Conservation (phyloP, 148 eudicot species). For the Rhododendron griersonianum region DNA sequence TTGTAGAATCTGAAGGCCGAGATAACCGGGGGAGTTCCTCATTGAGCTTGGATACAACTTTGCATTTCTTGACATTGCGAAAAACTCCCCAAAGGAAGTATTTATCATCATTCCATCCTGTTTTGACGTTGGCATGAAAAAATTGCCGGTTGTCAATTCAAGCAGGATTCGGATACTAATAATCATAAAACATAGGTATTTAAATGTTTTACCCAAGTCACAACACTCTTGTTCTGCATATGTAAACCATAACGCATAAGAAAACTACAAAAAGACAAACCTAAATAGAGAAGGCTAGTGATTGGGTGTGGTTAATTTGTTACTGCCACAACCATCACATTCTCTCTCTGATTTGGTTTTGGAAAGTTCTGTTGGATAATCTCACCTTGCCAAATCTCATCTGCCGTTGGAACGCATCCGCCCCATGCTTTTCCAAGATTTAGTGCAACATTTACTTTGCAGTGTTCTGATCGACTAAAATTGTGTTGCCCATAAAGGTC, state of each 20-base stretch:
- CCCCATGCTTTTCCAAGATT: no score
- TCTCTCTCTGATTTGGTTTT: no score
- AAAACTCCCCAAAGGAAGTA: constrained; percentile 43
- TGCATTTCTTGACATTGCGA: neutral
- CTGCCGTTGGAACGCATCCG: no score
- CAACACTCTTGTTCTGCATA: neutral
- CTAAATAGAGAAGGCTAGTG: neutral
- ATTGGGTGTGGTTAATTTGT: neutral
- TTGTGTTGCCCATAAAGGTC: no score
- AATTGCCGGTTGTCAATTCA: neutral
- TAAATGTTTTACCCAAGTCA: neutral
- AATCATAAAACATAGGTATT: neutral
- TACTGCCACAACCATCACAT: no score
- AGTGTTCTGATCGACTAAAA: no score
- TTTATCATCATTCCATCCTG: constrained; percentile 22
- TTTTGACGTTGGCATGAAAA: neutral
- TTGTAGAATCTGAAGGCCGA: neutral
- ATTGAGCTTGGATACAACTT: neutral
- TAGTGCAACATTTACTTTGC: no score
- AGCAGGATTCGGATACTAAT: no score
- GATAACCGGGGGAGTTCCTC: neutral
- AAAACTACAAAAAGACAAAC: neutral
- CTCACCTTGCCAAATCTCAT: no score
- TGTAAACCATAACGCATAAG: neutral
- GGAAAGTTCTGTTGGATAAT: no score